Percentiles rank a stretch among this genome's conserved stretches.
Evolutionary conservation across 1,284 basidiomycete genomes (phyloP).

Genomic region (Cryptococcus depauperatus): DNA sequence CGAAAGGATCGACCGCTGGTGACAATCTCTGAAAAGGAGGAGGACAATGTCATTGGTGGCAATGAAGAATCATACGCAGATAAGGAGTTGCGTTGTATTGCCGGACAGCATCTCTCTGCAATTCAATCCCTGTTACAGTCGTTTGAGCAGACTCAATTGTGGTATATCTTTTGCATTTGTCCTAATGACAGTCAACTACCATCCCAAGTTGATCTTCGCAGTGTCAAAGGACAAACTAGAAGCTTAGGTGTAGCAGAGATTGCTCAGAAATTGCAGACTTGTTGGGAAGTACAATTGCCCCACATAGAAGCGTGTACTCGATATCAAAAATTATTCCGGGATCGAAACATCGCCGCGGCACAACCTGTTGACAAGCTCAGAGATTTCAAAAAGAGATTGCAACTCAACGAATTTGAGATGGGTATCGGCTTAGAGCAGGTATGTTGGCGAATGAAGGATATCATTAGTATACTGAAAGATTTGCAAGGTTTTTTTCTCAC

Average conservation of each 20-base stretch:
- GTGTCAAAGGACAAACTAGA: constrained; percentile 84
- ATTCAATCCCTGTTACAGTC: constrained; percentile 81
- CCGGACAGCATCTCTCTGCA: constrained; percentile 77
- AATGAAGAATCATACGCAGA: constrained; percentile 62
- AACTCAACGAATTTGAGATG: constrained; percentile 62
- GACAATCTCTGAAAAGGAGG: constrained; percentile 55
- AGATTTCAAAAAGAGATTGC: constrained; percentile 55
- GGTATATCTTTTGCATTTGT: constrained; percentile 87
- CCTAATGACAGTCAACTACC: constrained; percentile 92
- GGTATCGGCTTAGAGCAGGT: constrained; percentile 76
- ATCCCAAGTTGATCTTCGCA: constrained; percentile 84
- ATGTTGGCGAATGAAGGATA: constrained; percentile 15
- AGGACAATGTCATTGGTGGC: constrained; percentile 46
- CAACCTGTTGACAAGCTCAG: constrained; percentile 40
- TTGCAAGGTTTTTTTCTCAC: constrained; percentile 77
- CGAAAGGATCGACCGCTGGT: constrained; percentile 54
- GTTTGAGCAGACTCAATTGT: constrained; percentile 79
- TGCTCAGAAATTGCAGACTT: constrained; percentile 59
- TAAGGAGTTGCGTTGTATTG: constrained; percentile 55
- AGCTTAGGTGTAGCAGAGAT: constrained; percentile 74
- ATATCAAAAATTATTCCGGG: constrained; percentile 55
- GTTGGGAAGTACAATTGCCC: constrained; percentile 71
- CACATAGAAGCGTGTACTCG: constrained; percentile 79
- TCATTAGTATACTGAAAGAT: not conserved
- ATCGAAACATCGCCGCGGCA: constrained; percentile 43